Evolutionary conservation across 768 basidiomycete species (phyloP), one percentile per base, ranked within the genome.

Genomic region (Hortiboletus campestris): DNA sequence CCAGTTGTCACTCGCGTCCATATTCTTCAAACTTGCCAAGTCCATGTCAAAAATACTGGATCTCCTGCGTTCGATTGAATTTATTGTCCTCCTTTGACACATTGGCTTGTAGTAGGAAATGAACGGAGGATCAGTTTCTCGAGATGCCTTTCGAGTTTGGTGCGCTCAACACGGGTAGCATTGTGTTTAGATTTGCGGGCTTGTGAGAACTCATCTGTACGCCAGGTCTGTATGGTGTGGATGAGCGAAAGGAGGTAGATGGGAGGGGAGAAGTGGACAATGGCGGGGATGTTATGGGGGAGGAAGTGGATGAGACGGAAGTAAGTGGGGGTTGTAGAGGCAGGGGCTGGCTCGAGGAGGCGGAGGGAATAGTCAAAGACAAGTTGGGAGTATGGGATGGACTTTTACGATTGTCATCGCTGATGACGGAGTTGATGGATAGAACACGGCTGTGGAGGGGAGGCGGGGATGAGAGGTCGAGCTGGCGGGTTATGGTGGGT

Each of bases 61-160:
- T 47, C 88, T 77, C 52, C 77, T 71, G 48, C 72, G 73, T 1
- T 61, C 63, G 11, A 53, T 46, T 4, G 54, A 19, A 20, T 9
- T 57, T 62, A n/a, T 28, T 57, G 5, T 31, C 13, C 35, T 58
- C 35, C 38, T 51, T 34, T 52, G 63, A 19, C 56, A 51, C 63
- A 35, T 46, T 65, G 17, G 62, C 46, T 22, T 57, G 46, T 4
- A 69, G 53, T 29, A 82, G 82, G 66, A 86, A 91, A 66, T 91
- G 89, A 7, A 91, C 90, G 73, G 48, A 76, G 72, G 42, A 90
- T 85, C 49, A 97, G 81, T 74, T 98, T 98, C 67, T 95, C 94
- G 43, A 98, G 77, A 41, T 96, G 79, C 49, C 95, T 78, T 61
- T 91, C 89, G 11, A 98, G 74, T 63, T 97, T 85, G 20, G 90